A percentile compares a stretch with the other conserved stretches of the same genome.
Conservation (phyloP, 2,329 filamentous ascomycete species). For the Byssoonygena ceratinophila region DNA sequence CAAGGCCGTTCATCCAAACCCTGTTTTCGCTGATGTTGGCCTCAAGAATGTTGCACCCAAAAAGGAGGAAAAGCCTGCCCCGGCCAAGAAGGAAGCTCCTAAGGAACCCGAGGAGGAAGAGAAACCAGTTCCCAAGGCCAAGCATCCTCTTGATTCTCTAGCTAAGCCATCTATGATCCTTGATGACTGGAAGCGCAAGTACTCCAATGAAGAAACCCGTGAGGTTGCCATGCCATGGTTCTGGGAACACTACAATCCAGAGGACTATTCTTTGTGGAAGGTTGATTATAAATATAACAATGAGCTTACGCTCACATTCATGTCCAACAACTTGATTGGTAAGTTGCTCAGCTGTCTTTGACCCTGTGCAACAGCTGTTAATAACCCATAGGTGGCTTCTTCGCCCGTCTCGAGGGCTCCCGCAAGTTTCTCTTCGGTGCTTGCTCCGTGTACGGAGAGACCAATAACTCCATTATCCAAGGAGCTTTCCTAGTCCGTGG, state of each 20-base stretch:
- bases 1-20: constrained; percentile 64
- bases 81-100: constrained; percentile 43
- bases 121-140: constrained; percentile 68
- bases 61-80: constrained; percentile 49
- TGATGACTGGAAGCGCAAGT: constrained; percentile 98
- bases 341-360: constrained; percentile 20
- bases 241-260: constrained; percentile 90
- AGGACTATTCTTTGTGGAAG: constrained; percentile 93
- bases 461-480: constrained; percentile 81
- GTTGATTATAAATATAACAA: constrained; percentile 98
- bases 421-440: constrained; percentile 97
- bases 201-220: constrained; percentile 88
- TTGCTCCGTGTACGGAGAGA: constrained; percentile 76
- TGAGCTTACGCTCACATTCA: constrained; percentile 94
- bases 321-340: constrained; percentile 96
- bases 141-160: constrained; percentile 87
- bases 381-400: constrained; percentile 61
- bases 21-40: constrained; percentile 71
- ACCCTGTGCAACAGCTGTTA: not conserved
- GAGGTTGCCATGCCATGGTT: constrained; percentile 85
- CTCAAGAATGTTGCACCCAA: constrained; percentile 64
- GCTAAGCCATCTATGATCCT: constrained; percentile 69
- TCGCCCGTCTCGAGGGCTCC: constrained; percentile 88
- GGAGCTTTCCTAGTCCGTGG: constrained; percentile 94
- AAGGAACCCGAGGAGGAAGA: constrained; percentile 51